Evolutionary conservation across 257 asterid genomes (phyloP).

Genomic region (Leptodermis oblonga): DNA sequence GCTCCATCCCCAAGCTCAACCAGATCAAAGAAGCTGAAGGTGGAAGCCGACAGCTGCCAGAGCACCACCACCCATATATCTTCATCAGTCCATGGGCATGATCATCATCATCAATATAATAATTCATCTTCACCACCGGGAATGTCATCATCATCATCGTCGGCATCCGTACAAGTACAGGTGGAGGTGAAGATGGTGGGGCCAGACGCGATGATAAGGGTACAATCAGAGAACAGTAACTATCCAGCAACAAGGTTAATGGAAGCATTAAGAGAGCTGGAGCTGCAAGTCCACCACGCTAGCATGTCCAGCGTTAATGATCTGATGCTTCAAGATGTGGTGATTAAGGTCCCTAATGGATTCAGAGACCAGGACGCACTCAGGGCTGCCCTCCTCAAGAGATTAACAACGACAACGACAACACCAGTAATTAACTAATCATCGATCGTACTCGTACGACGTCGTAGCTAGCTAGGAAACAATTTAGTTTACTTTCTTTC

Average conservation of each 20-base stretch:
- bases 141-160: not conserved
- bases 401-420: conserved; percentile 13
- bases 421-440: not conserved
- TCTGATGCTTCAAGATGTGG: conserved; percentile 70
- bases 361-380: conserved; percentile 33
- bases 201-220: conserved; percentile 65
- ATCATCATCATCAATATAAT: too few relatives aligned
- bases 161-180: conserved; percentile 17
- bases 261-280: conserved; percentile 57
- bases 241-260: conserved; percentile 60
- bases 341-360: conserved; percentile 42
- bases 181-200: conserved; percentile 71
- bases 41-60: conserved; percentile 25
- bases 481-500: too few relatives aligned
- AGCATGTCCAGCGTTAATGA: conserved; percentile 66
- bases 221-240: conserved; percentile 48
- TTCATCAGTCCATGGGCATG: too few relatives aligned
- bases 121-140: not conserved
- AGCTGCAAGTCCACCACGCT: conserved; percentile 66
- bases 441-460: too few relatives aligned
- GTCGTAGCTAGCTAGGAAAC: too few relatives aligned
- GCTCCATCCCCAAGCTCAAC: not conserved
- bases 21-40: conserved; percentile 20
- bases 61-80: conserved; percentile 40
- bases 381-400: conserved; percentile 41